phyloP scores from a whole-genome alignment of 768 basidiomycete species.

The Erythrobasidium yunnanense region DNA sequence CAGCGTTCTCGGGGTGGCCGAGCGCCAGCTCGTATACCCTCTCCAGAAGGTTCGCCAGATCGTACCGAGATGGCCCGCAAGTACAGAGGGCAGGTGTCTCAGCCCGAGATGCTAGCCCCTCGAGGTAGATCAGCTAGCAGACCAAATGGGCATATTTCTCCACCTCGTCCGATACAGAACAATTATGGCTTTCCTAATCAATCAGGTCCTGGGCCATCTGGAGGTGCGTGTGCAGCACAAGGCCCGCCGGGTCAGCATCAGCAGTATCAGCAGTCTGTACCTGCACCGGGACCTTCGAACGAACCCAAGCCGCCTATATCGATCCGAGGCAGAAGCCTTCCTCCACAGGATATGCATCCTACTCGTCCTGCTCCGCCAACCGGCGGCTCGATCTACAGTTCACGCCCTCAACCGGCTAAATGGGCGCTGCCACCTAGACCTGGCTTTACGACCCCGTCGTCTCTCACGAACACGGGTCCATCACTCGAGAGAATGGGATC shows the following conservation, averaged over 20 bases:
- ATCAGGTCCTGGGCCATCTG: background rate
- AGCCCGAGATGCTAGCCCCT: background rate
- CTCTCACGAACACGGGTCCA: too few relatives aligned
- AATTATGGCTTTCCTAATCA: background rate
- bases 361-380: background rate
- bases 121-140: background rate
- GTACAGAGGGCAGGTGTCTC: background rate
- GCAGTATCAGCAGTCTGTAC: too few relatives aligned
- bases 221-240: too few relatives aligned
- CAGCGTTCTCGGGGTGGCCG: background rate
- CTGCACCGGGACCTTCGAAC: too few relatives aligned
- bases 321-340: background rate
- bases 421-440: background rate
- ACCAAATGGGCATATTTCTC: background rate
- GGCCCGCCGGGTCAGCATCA: too few relatives aligned
- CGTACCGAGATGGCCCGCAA: background rate
- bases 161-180: constrained; percentile 10
- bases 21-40: background rate
- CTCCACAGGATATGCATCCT: background rate
- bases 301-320: background rate
- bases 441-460: background rate
- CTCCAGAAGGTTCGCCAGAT: background rate
- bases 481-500: too few relatives aligned
- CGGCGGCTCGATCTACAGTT: background rate
- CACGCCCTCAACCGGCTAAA: background rate